Conservation (phyloP, 164 flowering plant species). For the Warburgia ugandensis region DNA sequence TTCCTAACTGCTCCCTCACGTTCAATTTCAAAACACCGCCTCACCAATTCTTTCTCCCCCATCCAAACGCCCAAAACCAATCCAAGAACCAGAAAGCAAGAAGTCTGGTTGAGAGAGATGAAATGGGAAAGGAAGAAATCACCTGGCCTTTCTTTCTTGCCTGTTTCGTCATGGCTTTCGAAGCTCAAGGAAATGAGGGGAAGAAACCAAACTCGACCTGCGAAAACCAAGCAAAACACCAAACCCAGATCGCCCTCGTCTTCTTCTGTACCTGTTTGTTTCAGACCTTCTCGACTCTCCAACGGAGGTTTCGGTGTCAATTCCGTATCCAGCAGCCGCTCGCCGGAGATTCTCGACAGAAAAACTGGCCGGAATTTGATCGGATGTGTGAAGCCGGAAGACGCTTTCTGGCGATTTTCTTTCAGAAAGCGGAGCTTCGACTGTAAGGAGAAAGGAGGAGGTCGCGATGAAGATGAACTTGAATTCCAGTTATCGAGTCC, state of each 20-base stretch:
- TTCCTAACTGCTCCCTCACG: constrained; percentile 1
- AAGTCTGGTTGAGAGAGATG: background rate
- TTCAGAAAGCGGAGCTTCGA: constrained; percentile 29
- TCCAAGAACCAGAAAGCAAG: background rate
- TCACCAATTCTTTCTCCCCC: background rate
- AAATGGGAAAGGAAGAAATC: constrained; percentile 50
- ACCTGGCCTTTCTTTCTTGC: constrained; percentile 28
- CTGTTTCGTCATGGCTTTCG: constrained; percentile 61
- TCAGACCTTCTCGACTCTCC: constrained; percentile 17
- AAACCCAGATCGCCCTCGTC: constrained; percentile 8
- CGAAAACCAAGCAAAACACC: constrained; percentile 17
- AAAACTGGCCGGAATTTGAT: background rate
- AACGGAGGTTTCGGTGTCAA: constrained; percentile 10
- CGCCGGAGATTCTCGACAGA: constrained; percentile 8
- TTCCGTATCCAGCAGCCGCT: constrained; percentile 5
- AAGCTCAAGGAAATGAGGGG: constrained; percentile 44
- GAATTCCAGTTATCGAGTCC: constrained; percentile 19
- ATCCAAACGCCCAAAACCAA: no score
- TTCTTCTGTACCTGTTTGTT: constrained; percentile 11
- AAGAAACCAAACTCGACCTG: constrained; percentile 16
- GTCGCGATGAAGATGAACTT: constrained; percentile 20
- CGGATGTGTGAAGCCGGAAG: constrained; percentile 13
- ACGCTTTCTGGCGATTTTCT: constrained; percentile 43
- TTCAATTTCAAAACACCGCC: no score
- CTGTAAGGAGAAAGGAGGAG: constrained; percentile 13